Percentiles rank a stretch among this genome's conserved stretches.
phyloP scores from a whole-genome alignment of 2,329 filamentous ascomycete genomes.

The Xylaria arbuscula region DNA sequence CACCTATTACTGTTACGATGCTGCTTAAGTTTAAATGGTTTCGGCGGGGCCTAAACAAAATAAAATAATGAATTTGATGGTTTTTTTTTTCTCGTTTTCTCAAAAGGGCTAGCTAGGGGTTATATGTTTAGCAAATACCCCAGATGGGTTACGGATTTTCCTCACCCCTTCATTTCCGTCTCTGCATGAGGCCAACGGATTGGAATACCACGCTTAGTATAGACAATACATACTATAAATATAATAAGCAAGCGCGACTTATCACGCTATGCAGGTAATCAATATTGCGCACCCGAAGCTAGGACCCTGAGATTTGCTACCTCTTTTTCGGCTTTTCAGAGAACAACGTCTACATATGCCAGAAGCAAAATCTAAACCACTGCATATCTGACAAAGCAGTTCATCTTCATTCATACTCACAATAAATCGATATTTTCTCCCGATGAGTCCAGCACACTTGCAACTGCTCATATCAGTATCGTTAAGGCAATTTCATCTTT shows the following conservation, averaged over 20 bases:
- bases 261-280: slow-evolving; percentile 11
- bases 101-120: neutral
- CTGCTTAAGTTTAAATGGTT: neutral
- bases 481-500: neutral
- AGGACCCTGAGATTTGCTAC: too few species aligned
- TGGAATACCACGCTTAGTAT: neutral
- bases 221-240: neutral
- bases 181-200: slow-evolving; percentile 15
- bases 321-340: neutral
- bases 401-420: neutral
- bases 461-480: neutral
- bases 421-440: too few species aligned
- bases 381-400: slow-evolving; percentile 1
- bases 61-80: neutral
- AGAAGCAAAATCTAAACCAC: neutral
- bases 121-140: slow-evolving; percentile 24
- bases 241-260: slow-evolving; percentile 1
- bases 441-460: neutral
- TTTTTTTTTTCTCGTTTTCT: neutral
- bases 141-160: slow-evolving; percentile 5
- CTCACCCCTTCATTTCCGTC: slow-evolving; percentile 21
- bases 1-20: neutral
- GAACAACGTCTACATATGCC: neutral
- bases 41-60: slow-evolving; percentile 19
- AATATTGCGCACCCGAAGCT: slow-evolving; percentile 10